phyloP scores from a whole-genome alignment of 2,329 filamentous ascomycete genomes.

The Raffaelea albimanens region DNA sequence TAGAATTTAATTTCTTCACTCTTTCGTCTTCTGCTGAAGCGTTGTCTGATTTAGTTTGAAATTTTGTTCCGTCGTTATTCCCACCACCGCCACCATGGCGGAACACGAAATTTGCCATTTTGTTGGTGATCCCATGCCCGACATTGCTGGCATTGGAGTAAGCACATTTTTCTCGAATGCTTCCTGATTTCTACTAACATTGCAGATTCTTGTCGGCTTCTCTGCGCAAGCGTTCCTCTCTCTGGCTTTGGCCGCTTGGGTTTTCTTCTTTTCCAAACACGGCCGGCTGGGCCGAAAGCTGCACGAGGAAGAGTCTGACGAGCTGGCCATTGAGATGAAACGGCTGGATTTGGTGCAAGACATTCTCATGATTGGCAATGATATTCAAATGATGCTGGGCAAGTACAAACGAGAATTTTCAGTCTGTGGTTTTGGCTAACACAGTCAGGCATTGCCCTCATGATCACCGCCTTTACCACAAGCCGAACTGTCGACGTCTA shows the following conservation, averaged over 20 bases:
- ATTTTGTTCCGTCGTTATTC: no score
- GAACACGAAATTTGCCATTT: slow-evolving; percentile 11
- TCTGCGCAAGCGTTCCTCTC: no score
- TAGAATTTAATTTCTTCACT: not conserved
- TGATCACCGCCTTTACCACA: slow-evolving; percentile 19
- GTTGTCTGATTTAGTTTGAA: no score
- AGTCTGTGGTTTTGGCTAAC: no score
- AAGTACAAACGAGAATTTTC: not conserved
- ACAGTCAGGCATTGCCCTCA: no score
- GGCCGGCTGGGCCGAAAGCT: slow-evolving; percentile 16
- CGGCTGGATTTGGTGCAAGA: slow-evolving; percentile 21
- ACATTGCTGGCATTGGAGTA: slow-evolving; percentile 23
- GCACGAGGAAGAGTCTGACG: slow-evolving; percentile 18
- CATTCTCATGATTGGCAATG: slow-evolving; percentile 24
- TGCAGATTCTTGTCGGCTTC: no score
- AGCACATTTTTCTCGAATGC: no score
- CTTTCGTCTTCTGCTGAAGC: no score
- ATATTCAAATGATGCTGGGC: slow-evolving; percentile 19
- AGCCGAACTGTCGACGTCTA: slow-evolving; percentile 19
- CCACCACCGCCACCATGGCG: slow-evolving; percentile 3
- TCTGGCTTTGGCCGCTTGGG: no score
- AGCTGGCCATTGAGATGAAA: slow-evolving; percentile 19
- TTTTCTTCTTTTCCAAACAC: slow-evolving; percentile 10
- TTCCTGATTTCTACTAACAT: slow-evolving; percentile 8
- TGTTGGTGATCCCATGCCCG: slow-evolving; percentile 19